Base-by-base conservation (phyloP, 2,329 filamentous ascomycete genomes). In the Ilyonectria destructans region DNA sequence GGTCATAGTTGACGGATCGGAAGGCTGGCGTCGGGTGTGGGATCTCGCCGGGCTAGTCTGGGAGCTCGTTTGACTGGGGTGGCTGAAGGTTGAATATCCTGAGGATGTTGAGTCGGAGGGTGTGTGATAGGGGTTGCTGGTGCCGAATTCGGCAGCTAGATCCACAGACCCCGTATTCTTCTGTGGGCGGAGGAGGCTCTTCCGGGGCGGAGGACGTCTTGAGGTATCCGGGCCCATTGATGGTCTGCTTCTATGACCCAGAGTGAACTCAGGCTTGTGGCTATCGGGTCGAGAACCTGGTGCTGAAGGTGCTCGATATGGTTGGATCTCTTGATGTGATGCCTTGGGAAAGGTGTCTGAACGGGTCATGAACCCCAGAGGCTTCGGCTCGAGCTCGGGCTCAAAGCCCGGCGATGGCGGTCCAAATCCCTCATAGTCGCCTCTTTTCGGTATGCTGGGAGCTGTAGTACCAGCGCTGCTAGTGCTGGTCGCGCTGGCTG, bases 81-180 rank as follows among this genome's bases (percentile, higher is more conserved):
- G 85, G 62, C 89, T 92, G 45, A 85, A 87, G 1, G 85, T 87
- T 2, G 91, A 93, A 51, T 86, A 86, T 19, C 87, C 89, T 0
- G 92, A 93, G 0, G 90, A 91, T 29, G 87, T 86, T 2, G 91
- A 94, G 67, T 88, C 87, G 1, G 90, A 89, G 0, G 89, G 83
- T 4, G 87, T 86, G 73, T 93, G 90, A 73, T 92, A 91, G 0
- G 89, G 88, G 72, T 92, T 92, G 37, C 87, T 85, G 26, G 84
- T 78, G 12, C 89, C 89, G 71, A 91, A 91, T 65, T 91, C 89
- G 35, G 84, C 85, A 2, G 86, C 87, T 8, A 91, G 81, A 72
- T 91, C 88, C 48, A 91, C 83, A 2, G 85, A 83, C 7, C 75
- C 80, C 2, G 74, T 76, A 52, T 81, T 81, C 13, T 80, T 85